These are phyloP conservation scores for Annulohypoxylon bovei DNA, from an alignment of 495 filamentous ascomycete genomes.

Conservation along the genomic window DNA sequence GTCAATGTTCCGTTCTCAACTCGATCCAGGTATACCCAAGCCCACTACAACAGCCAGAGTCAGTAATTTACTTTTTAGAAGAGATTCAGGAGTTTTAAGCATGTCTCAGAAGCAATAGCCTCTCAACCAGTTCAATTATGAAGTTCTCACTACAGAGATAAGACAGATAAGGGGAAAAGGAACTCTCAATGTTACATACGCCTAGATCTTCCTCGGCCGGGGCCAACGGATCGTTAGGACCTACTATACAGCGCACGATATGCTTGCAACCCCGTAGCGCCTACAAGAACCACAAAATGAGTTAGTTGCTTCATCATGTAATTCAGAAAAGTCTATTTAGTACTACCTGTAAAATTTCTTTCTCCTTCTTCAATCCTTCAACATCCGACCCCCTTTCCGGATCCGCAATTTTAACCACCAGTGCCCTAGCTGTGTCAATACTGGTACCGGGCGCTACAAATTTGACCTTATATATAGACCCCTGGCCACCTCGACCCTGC, in stretches of 20 bases:
- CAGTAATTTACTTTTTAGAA: no score
- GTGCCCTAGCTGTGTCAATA: background rate
- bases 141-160: no score
- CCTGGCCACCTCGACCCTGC: slow-evolving; percentile 1
- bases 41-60: no score
- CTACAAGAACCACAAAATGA: background rate
- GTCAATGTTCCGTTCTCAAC: slow-evolving; percentile 7
- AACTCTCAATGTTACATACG: no score
- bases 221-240: background rate
- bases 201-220: background rate
- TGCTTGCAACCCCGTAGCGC: background rate
- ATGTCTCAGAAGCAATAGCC: no score
- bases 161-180: no score
- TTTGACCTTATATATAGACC: background rate
- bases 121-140: no score
- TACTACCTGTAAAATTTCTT: background rate
- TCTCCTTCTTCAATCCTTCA: background rate
- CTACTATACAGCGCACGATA: background rate
- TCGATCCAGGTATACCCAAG: background rate
- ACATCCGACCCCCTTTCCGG: slow-evolving; percentile 1
- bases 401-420: slow-evolving; percentile 11
- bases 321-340: no score
- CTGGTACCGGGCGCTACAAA: background rate
- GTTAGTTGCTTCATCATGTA: background rate
- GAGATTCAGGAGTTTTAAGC: no score